A percentile compares a stretch with the other conserved stretches of the same genome.
These are phyloP conservation scores for Xylariaceae sp. DNA, from an alignment of 2,329 filamentous ascomycete genomes.

Conservation along the genomic window DNA sequence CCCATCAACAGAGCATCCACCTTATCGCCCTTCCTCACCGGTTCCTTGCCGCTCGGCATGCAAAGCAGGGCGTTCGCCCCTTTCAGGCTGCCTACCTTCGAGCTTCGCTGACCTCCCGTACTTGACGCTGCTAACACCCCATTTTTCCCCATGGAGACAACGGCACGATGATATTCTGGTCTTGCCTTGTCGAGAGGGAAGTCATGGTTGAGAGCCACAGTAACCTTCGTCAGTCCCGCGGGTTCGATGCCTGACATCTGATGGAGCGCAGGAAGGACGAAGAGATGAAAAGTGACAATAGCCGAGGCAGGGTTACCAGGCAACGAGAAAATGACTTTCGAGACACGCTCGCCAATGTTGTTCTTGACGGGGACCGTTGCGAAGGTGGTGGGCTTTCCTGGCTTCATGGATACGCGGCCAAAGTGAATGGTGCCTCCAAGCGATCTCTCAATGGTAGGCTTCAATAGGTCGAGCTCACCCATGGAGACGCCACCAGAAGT, in stretches of 20 bases:
- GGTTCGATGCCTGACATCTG: conserved; percentile 64
- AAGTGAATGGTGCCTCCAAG: conserved; percentile 94
- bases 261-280: conserved; percentile 84
- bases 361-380: conserved; percentile 74
- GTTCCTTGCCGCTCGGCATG: conserved; percentile 61
- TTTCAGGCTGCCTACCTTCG: conserved; percentile 80
- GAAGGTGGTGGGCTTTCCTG: conserved; percentile 95
- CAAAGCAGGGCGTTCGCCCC: conserved; percentile 84
- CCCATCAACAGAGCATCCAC: conserved; percentile 81
- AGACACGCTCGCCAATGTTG: conserved; percentile 49
- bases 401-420: conserved; percentile 95
- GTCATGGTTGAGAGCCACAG: conserved; percentile 67
- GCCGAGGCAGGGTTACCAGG: conserved; percentile 94
- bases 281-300: conserved; percentile 88
- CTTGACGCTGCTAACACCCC: conserved; percentile 70
- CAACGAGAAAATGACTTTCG: conserved; percentile 78
- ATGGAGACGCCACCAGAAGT: conserved; percentile 95
- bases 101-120: conserved; percentile 88
- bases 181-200: conserved; percentile 70
- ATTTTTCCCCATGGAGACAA: conserved; percentile 62
- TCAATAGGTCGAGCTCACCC: conserved; percentile 95
- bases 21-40: conserved; percentile 62
- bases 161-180: conserved; percentile 85
- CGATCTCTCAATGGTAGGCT: conserved; percentile 87
- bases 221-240: conserved; percentile 66